These are phyloP conservation scores for Cyberlindnera samutprakarnensis DNA, from an alignment of 805 yeast genomes.

Conservation along the genomic window DNA sequence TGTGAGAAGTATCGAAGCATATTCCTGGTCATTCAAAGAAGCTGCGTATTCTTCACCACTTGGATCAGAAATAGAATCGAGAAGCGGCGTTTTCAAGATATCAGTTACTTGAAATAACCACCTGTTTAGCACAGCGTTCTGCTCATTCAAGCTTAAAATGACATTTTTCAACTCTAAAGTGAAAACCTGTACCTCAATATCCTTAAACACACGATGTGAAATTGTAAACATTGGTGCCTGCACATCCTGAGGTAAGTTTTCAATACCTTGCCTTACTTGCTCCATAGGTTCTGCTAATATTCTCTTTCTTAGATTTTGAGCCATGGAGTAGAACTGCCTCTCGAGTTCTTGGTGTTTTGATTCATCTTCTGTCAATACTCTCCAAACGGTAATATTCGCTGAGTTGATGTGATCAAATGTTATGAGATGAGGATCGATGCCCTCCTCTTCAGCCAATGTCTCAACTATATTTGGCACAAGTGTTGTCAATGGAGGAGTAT, in stretches of 20 bases:
- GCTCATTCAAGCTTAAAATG: slow-evolving; percentile 37
- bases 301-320: slow-evolving; percentile 52
- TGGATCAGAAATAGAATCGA: slow-evolving; percentile 37
- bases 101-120: slow-evolving; percentile 40
- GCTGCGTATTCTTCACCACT: slow-evolving; percentile 60
- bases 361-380: slow-evolving; percentile 23
- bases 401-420: slow-evolving; percentile 11
- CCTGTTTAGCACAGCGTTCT: slow-evolving; percentile 40
- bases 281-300: slow-evolving; percentile 33
- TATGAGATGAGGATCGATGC: slow-evolving; percentile 8
- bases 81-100: slow-evolving; percentile 42
- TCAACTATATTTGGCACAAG: slow-evolving; percentile 22
- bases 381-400: slow-evolving; percentile 19
- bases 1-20: slow-evolving; percentile 50
- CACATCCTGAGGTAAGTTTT: slow-evolving; percentile 3
- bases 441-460: background rate
- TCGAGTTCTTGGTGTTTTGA: slow-evolving; percentile 38
- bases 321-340: slow-evolving; percentile 44
- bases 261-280: slow-evolving; percentile 6
- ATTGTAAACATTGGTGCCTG: background rate
- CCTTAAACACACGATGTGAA: slow-evolving; percentile 1
- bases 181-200: slow-evolving; percentile 10
- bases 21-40: slow-evolving; percentile 70
- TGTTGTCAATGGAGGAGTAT: slow-evolving; percentile 24
- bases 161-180: slow-evolving; percentile 10